Evolutionary conservation across 164 flowering plant species (phyloP), one percentile per base, ranked within the genome.

Genomic region (Tetracentron sinense): DNA sequence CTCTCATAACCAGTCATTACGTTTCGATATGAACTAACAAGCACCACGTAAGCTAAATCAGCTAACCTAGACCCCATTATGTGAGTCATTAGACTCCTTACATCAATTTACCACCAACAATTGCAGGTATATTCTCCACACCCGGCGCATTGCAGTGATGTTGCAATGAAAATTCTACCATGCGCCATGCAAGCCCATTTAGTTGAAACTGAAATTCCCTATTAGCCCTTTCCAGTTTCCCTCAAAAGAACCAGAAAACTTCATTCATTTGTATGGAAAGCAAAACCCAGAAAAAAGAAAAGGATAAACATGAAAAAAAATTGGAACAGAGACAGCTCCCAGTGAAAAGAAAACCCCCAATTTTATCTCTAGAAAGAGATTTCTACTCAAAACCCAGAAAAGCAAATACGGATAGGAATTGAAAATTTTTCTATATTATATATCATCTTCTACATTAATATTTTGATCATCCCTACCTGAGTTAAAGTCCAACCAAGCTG

Each of bases 1-100:
- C 63, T 60, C 35, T 55, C 23, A 52, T 50, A 62, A 57, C n/a
- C n/a, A n/a, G n/a, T n/a, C n/a, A n/a, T n/a, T n/a, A n/a, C n/a
- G n/a, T n/a, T 56, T 49, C 28, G 27, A 52, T 30, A 53, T 27
- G 28, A 19, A 55, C 28, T 56, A 46, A 21, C 42, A 53, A 19
- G 25, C 2, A 27, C 17, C 42, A 23, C 61, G 69, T 4, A 33
- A 33, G 10, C 38, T 33, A 33, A 4, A 33, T 33, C n/a, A n/a
- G n/a, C n/a, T n/a, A n/a, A n/a, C n/a, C n/a, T n/a, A n/a, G 76
- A 69, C 73, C 76, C 59, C 74, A 60, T 33, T 26, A 31, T 56
- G 19, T 33, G 29, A 56, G 44, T 58, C 55, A 52, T 48, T 47
- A 1, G 56, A 38, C 27, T 19, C 38, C 30, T 49, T 38, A 56